Percentiles rank a stretch among this genome's conserved stretches.
Evolutionary conservation across 352 stramenopile genomes (phyloP).

Genomic region (Aphanomyces astaci): DNA sequence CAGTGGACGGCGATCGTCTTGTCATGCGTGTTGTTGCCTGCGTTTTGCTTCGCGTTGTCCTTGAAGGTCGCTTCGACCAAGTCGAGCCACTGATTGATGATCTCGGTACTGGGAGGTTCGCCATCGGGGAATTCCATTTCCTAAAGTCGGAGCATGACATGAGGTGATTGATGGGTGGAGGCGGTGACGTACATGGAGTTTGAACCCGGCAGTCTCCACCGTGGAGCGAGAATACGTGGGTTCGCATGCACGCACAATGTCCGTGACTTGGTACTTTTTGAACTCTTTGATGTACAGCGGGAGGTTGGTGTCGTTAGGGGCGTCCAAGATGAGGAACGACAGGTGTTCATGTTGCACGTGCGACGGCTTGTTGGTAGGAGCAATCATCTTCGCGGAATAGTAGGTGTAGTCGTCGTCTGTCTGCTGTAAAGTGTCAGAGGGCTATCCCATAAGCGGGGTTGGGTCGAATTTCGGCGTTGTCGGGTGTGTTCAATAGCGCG

Average conservation of each 20-base stretch:
- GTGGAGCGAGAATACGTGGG: constrained; percentile 89
- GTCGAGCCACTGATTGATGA: constrained; percentile 92
- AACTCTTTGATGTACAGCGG: constrained; percentile 96
- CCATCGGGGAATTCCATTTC: constrained; percentile 98
- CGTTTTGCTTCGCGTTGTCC: constrained; percentile 53
- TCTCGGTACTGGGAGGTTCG: constrained; percentile 84
- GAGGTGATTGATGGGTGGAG: neutral
- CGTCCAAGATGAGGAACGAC: constrained; percentile 98
- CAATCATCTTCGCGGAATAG: constrained; percentile 46
- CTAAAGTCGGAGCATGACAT: too few relatives aligned
- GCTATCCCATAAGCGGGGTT: constrained; percentile 22
- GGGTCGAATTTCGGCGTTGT: constrained; percentile 6
- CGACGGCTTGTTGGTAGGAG: constrained; percentile 78
- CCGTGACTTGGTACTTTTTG: constrained; percentile 92
- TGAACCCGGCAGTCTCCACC: constrained; percentile 90
- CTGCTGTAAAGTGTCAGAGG: constrained; percentile 3
- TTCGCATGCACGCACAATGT: constrained; percentile 94
- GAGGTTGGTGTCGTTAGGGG: constrained; percentile 93
- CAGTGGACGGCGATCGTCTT: constrained; percentile 96
- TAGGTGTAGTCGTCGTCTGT: neutral
- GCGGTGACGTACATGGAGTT: constrained; percentile 34
- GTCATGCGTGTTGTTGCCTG: constrained; percentile 20
- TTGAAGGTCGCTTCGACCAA: constrained; percentile 94
- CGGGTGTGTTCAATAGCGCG: neutral
- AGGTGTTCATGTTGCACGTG: constrained; percentile 86